A percentile compares a stretch with the other conserved stretches of the same genome.
phyloP scores from a whole-genome alignment of 306 rosid species.

The Acacia confusa region DNA sequence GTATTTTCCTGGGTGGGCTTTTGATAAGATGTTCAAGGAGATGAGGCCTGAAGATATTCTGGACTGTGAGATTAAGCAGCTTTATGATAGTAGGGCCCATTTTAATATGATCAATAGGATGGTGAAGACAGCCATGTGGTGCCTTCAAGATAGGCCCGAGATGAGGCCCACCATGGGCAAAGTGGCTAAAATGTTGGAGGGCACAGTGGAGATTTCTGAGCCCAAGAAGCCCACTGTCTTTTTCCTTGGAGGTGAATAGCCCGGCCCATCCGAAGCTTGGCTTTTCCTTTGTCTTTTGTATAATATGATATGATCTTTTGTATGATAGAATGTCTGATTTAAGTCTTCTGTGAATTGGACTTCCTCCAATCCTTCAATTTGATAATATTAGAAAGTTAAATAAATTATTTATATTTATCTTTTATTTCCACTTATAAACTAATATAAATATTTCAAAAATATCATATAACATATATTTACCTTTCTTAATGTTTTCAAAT shows the following conservation, averaged over 20 bases:
- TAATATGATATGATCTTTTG: neutral
- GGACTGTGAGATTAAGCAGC: conserved; percentile 58
- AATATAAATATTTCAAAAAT: too few relatives aligned
- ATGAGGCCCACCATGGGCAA: conserved; percentile 92
- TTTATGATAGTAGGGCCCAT: conserved; percentile 62
- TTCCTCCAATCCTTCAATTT: too few relatives aligned
- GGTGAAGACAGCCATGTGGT: conserved; percentile 96
- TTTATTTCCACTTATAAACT: too few relatives aligned
- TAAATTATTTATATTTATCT: too few relatives aligned
- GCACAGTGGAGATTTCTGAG: conserved; percentile 72
- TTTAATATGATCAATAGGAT: conserved; percentile 71
- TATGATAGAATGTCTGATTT: neutral
- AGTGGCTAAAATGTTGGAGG: conserved; percentile 95
- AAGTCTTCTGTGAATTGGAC: neutral
- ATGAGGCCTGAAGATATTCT: conserved; percentile 71
- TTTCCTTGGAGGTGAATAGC: conserved; percentile 58
- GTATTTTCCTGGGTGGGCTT: conserved; percentile 92
- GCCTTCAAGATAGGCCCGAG: conserved; percentile 82
- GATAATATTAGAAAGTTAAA: too few relatives aligned
- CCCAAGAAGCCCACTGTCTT: conserved; percentile 83
- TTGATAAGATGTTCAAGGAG: conserved; percentile 79
- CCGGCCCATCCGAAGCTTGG: neutral
- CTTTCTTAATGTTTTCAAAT: too few relatives aligned
- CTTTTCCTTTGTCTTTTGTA: neutral
- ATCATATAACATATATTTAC: too few relatives aligned